A percentile compares a stretch with the other conserved stretches of the same genome.
Conservation (phyloP, 2,329 filamentous ascomycete species). For the Massarina eburnea region DNA sequence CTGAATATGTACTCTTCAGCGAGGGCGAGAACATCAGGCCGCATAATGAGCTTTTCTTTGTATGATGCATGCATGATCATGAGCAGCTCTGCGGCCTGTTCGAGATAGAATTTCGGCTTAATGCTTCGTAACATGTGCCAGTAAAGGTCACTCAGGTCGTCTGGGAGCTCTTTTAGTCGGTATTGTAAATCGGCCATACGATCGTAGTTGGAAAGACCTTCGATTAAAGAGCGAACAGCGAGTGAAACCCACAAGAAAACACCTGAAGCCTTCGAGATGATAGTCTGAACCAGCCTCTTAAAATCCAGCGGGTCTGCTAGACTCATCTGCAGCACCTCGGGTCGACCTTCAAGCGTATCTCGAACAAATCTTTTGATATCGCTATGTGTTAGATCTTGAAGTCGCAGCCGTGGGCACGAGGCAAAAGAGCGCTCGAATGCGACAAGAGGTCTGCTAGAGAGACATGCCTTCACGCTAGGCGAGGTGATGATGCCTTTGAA, state of each 20-base stretch:
- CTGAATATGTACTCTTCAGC: not conserved
- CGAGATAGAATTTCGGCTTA: not conserved
- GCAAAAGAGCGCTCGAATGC: too few relatives aligned
- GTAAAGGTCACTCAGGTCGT: constrained; percentile 1
- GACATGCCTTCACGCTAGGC: too few relatives aligned
- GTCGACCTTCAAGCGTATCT: too few relatives aligned
- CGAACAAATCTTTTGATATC: too few relatives aligned
- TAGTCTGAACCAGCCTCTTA: too few relatives aligned
- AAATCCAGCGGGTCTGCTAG: too few relatives aligned
- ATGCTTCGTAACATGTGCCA: not conserved
- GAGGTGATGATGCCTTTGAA: too few relatives aligned
- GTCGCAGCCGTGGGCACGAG: too few relatives aligned
- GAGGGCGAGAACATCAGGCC: not conserved
- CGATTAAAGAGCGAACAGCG: constrained; percentile 1
- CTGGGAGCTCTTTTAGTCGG: constrained; percentile 2
- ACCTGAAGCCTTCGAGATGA: too few relatives aligned
- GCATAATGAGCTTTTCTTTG: not conserved
- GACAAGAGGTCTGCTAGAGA: too few relatives aligned
- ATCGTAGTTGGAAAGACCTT: not conserved
- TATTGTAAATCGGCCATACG: not conserved
- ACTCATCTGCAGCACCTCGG: too few relatives aligned
- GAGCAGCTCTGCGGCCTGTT: not conserved
- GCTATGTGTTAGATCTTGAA: too few relatives aligned
- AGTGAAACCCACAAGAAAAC: constrained; percentile 9
- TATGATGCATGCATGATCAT: not conserved